A percentile compares a stretch with the other conserved stretches of the same genome.
phyloP scores from a whole-genome alignment of 2,329 filamentous ascomycete genomes.

The Didymellaceae sp. region DNA sequence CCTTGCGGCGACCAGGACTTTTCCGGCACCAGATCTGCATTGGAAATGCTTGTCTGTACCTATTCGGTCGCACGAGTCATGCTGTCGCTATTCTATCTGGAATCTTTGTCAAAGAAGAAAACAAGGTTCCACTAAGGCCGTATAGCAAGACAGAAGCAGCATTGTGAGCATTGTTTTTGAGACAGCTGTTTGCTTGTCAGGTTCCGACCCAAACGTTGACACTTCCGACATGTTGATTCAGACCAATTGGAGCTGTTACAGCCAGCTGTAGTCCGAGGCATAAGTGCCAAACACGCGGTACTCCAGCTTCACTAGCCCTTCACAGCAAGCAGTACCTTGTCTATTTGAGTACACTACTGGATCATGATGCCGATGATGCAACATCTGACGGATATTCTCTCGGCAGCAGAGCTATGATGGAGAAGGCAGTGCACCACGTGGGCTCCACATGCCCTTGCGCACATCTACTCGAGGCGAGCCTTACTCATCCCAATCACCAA shows the following conservation, averaged over 20 bases:
- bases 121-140: not conserved
- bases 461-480: constrained; percentile 6
- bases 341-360: not conserved
- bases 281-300: not conserved
- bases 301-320: not conserved
- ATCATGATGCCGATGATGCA: not conserved
- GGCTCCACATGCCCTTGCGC: not conserved
- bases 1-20: not conserved
- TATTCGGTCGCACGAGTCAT: too few species aligned
- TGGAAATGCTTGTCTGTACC: not conserved
- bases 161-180: not conserved
- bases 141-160: not conserved
- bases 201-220: not conserved
- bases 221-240: not conserved
- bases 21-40: not conserved
- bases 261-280: not conserved
- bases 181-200: constrained; percentile 4
- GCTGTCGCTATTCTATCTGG: not conserved
- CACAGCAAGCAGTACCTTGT: not conserved
- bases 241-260: not conserved
- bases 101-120: not conserved
- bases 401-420: not conserved
- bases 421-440: not conserved
- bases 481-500: not conserved
- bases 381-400: not conserved